phyloP scores from a whole-genome alignment of 768 basidiomycete genomes.

The Lactarius tabidus region DNA sequence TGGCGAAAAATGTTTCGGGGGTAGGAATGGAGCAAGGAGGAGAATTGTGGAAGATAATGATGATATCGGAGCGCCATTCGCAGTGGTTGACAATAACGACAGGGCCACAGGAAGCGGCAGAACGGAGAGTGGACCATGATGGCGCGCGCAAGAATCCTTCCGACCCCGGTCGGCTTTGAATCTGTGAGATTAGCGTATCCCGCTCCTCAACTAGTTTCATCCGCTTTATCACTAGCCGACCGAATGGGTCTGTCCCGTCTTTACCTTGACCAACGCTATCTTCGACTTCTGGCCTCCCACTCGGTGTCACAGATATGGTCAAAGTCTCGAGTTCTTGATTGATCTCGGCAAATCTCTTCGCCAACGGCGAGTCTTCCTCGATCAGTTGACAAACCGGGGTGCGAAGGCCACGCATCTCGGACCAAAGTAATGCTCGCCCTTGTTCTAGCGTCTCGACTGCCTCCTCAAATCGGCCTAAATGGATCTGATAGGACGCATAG shows the following conservation, averaged over 20 bases:
- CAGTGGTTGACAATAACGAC: not conserved
- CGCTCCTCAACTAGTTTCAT: too few relatives aligned
- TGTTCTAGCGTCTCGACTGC: too few relatives aligned
- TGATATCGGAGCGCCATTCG: not conserved
- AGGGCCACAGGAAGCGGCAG: not conserved
- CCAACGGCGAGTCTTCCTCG: too few relatives aligned
- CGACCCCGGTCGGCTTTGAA: not conserved
- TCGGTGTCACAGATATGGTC: not conserved
- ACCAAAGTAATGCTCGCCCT: too few relatives aligned
- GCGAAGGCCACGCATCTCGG: too few relatives aligned
- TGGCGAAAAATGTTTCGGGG: not conserved
- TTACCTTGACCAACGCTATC: not conserved
- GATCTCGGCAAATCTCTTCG: too few relatives aligned
- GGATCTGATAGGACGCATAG: too few relatives aligned
- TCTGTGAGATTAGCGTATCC: not conserved
- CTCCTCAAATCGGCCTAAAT: too few relatives aligned
- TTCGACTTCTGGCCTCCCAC: not conserved
- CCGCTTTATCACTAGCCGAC: too few relatives aligned
- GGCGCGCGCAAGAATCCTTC: not conserved
- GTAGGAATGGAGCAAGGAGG: not conserved
- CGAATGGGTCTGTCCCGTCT: not conserved
- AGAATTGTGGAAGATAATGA: not conserved
- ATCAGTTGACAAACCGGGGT: too few relatives aligned
- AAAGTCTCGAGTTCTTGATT: too few relatives aligned
- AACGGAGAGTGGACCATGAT: not conserved